Evolutionary conservation across 2,329 filamentous ascomycete genomes (phyloP), one percentile per base, ranked within the genome.

Genomic region (Trichoderma sp.): DNA sequence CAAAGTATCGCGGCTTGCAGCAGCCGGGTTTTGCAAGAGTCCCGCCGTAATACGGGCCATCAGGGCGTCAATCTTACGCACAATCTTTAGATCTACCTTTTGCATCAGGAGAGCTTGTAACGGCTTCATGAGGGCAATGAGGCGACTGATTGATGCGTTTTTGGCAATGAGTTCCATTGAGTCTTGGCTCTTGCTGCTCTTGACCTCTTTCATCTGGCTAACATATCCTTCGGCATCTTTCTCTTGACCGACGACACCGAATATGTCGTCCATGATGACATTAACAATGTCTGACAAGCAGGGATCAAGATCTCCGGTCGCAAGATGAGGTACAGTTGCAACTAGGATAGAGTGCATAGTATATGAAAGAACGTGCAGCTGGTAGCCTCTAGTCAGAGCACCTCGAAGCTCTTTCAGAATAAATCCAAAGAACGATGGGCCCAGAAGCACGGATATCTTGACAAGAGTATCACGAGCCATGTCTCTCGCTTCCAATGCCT

Each of bases 161-260:
- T 90, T 92, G 30, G 96, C 91, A 72, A 98, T 85, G 18, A 98
- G 84, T 78, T 98, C 95, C 90, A 98, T 96, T 0, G 96, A 97
- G 77, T 99, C 96, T 75, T 94, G 97, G 77, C 94, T 97, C 83
- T 98, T 99, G 83, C 92, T 97, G 79, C 92, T 96, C 83, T 97
- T 98, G 68, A 99, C 91, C 81, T 99, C 96, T 79, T 96, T 97
- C 90, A 96, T 97, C 79, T 95, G 92, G 77, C 90, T 97, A 68
- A 91, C 90, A 78, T 99, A 99, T 65, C 94, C 96, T 74, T 97
- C 94, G 0, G 95, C 95, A 75, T 99, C 96, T 80, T 99, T 99
- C 77, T 99, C 95, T 80, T 97, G 92, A 2, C 96, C 96, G 39
- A 91, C 91, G 6, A 89, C 88, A 34, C 96, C 96, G 76, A 99